Base-by-base conservation (phyloP, 805 yeast species). In the Sungouiozyma intestinalis region DNA sequence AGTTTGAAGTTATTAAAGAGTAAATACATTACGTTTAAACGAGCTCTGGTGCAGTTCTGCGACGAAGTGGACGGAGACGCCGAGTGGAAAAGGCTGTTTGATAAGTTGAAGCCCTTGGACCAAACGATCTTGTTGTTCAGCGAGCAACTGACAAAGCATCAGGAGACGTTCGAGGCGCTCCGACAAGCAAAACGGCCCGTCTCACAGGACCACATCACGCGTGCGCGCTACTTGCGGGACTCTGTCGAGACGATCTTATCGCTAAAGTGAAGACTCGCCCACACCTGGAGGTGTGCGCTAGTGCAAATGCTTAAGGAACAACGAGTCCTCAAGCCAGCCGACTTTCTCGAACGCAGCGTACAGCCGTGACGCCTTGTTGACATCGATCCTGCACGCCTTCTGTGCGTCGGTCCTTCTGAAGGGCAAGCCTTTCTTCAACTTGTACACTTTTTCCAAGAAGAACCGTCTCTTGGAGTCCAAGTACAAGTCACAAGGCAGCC, bases 401-500 rank as follows among this genome's bases (percentile, higher is more conserved):
- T 90, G 97, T 6, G 97, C 95, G 64, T 90, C 98, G 0, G 97
- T 92, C 65, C 97, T 80, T 65, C 96, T 79, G 66, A 90, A 90
- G 20, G 92, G 90, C 57, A 79, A 68, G 21, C 80, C 81, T 40
- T 69, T 66, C 52, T 76, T 76, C 53, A 79, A 63, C 40, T 95
- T 75, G 50, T 77, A 77, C 27, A 88, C 92, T 66, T 87, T 90
- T 61, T 90, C 97, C 45, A 79, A 76, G 64, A 90, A 92, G 20
- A 90, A 71, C 49, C 97, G 74, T 63, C 87, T 77, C 65, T 83
- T 83, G 15, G 86, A 79, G 51, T 78, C 84, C 59, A 83, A 69
- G 61, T 88, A 90, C 31, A 88, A 77, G 47, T 80, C 83, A 45
- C 87, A 81, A 8, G 97, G 95, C 50, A 90, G 71, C 59, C 98